These are phyloP conservation scores for Scutellaria baicalensis DNA, from an alignment of 257 asterid genomes.

Conservation along the genomic window DNA sequence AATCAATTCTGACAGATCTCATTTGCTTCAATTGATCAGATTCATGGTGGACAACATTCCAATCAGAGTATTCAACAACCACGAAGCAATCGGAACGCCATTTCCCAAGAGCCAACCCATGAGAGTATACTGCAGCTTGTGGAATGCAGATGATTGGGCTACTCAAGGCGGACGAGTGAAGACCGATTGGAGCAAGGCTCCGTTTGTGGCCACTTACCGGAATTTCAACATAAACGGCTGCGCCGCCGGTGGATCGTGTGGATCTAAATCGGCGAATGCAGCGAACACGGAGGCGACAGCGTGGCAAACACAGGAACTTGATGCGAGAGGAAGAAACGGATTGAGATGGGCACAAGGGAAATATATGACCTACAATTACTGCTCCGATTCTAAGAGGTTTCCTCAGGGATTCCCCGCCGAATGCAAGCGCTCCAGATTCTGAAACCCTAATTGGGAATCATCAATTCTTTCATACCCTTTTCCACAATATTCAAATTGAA, in stretches of 20 bases:
- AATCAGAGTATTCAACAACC: slow-evolving; percentile 37
- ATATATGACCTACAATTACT: slow-evolving; percentile 29
- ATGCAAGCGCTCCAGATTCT: slow-evolving; percentile 37
- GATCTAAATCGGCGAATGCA: neutral
- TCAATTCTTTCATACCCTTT: too few species aligned
- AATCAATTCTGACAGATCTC: too few species aligned
- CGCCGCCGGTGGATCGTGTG: neutral
- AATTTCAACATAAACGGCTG: slow-evolving; percentile 33
- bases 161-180: slow-evolving; percentile 15
- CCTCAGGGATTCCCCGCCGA: slow-evolving; percentile 28
- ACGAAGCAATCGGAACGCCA: slow-evolving; percentile 29
- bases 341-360: slow-evolving; percentile 34
- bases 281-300: neutral
- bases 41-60: slow-evolving; percentile 45
- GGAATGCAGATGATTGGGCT: slow-evolving; percentile 12
- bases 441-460: neutral
- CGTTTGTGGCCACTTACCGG: slow-evolving; percentile 32
- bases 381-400: slow-evolving; percentile 32
- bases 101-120: slow-evolving; percentile 23
- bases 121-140: slow-evolving; percentile 12
- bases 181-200: slow-evolving; percentile 25
- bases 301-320: slow-evolving; percentile 25
- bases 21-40: neutral
- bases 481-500: too few species aligned
- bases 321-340: slow-evolving; percentile 27